Evolutionary conservation across 1,284 basidiomycete species (phyloP), one percentile per base, ranked within the genome.

Genomic region (Gymnopus androsaceus): DNA sequence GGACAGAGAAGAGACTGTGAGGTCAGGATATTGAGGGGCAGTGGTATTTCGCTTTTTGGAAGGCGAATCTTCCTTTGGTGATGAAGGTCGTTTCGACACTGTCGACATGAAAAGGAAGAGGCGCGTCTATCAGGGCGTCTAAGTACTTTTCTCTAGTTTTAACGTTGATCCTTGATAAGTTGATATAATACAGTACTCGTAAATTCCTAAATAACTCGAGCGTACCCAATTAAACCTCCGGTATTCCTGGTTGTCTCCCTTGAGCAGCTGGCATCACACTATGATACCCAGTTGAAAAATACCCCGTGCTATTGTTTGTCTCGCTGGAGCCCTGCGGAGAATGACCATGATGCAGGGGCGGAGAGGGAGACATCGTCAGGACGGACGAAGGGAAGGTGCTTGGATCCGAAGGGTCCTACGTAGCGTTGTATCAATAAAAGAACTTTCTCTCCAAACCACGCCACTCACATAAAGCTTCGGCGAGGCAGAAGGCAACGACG

Each of bases 371-470:
- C 5, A 27, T 46, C 7, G 44, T 27, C 2, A 45, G 17, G 15
- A 23, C 14, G 17, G 42, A 11, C 23, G 15, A 12, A 31, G 48
- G 48, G 9, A 38, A 50, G 9, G 48, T 50, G 33, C 33, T 38
- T 28, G 48, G 48, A 50, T 50, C 48, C 8, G 21, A 25, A 37
- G 48, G 48, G n/a, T 50, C 19, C 48, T 50, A 21, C 9, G 17
- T 42, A n/a, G 1, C 7, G 25, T 46, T 15, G 28, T 9, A 17
- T 27, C 15, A 9, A 37, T 48, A 4, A 8, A n/a, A n/a, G 19
- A 15, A 21, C 11, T 31, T n/a, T n/a, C n/a, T n/a, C n/a, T n/a
- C n/a, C 30, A 12, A 1, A 19, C 7, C 7, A n/a, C 5, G 5
- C 8, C 30, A 48, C 46, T 11, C 31, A 50, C 48, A 50, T 50